Conservation (phyloP, 805 yeast species). For the Priceomyces haplophilus region DNA sequence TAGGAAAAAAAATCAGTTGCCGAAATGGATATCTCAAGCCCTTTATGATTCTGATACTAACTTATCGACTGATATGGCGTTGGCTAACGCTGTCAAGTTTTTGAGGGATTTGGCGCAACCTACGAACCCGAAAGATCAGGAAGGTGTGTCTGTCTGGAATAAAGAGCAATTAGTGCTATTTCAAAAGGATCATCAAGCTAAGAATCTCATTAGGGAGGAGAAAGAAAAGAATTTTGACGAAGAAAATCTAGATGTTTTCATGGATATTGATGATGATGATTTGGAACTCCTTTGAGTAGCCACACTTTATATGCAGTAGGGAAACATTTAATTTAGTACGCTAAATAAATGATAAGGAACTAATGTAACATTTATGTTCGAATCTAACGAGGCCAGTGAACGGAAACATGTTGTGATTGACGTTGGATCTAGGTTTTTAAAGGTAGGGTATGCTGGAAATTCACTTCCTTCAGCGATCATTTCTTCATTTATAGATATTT, state of each 20-base stretch:
- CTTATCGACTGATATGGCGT: constrained; percentile 94
- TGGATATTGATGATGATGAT: constrained; percentile 48
- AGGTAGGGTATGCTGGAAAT: constrained; percentile 27
- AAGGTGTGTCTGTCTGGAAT: constrained; percentile 93
- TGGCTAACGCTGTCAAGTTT: constrained; percentile 90
- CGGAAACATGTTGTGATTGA: constrained; percentile 17
- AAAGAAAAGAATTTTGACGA: constrained; percentile 13
- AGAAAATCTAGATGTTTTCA: constrained; percentile 34
- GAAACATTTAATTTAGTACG: not conserved
- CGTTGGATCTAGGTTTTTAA: constrained; percentile 16
- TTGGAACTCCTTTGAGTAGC: constrained; percentile 27
- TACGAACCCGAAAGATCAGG: constrained; percentile 80
- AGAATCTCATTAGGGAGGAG: constrained; percentile 11
- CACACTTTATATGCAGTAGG: not conserved
- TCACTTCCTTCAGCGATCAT: constrained; percentile 13
- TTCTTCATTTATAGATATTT: constrained; percentile 1
- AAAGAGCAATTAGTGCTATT: constrained; percentile 57
- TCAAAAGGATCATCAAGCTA: constrained; percentile 51
- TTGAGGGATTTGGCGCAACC: constrained; percentile 94
- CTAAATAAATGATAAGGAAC: not conserved
- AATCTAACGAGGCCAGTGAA: not conserved
- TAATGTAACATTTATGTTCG: not conserved
- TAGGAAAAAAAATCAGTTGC: constrained; percentile 80
- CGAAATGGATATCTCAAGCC: constrained; percentile 97
- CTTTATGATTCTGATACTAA: constrained; percentile 87